A percentile compares a stretch with the other conserved stretches of the same genome.
phyloP scores from a whole-genome alignment of 306 rosid genomes.

The Lathyrus tuberosus region DNA sequence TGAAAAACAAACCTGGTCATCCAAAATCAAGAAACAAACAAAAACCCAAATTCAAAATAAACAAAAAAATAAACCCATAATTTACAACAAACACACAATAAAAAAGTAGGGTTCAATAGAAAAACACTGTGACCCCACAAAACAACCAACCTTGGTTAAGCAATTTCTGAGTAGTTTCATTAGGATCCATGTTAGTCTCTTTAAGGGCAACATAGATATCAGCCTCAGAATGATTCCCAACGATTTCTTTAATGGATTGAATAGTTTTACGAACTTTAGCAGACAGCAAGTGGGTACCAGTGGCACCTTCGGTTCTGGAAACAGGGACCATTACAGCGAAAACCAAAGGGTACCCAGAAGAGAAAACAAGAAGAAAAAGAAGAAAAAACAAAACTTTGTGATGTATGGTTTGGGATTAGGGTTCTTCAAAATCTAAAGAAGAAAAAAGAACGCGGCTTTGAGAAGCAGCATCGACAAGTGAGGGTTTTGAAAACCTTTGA shows the following conservation, averaged over 20 bases:
- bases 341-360: constrained; percentile 28
- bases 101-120: background rate
- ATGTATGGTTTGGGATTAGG: constrained; percentile 47
- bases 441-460: constrained; percentile 37
- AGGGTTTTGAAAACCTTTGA: constrained; percentile 54
- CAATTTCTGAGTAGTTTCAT: constrained; percentile 96
- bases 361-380: background rate
- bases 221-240: constrained; percentile 81
- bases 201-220: constrained; percentile 88
- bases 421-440: constrained; percentile 44
- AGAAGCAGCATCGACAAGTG: constrained; percentile 32
- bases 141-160: constrained; percentile 77
- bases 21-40: constrained; percentile 3
- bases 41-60: background rate
- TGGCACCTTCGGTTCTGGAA: constrained; percentile 67
- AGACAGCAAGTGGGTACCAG: constrained; percentile 68
- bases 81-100: background rate
- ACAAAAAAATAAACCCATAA: background rate
- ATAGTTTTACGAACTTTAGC: constrained; percentile 74
- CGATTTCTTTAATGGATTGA: constrained; percentile 88
- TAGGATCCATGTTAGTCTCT: constrained; percentile 95
- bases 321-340: constrained; percentile 66
- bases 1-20: background rate
- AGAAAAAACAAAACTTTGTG: constrained; percentile 48
- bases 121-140: constrained; percentile 7